phyloP scores from a whole-genome alignment of 495 filamentous ascomycete species.

The Neurospora hispaniola region DNA sequence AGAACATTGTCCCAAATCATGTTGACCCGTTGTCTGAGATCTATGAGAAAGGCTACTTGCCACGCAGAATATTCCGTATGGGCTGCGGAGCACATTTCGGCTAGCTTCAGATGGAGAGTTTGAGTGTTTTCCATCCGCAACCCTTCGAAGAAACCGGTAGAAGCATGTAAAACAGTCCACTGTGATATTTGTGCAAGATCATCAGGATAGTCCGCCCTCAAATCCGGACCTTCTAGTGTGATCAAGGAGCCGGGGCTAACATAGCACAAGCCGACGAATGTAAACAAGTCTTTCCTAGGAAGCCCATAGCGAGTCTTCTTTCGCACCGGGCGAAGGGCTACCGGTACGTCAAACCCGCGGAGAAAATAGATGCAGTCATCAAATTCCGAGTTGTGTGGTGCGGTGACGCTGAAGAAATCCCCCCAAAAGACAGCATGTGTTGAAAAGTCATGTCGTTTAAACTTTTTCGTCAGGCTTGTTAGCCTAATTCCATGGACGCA shows the following conservation, averaged over 20 bases:
- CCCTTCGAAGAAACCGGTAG: not conserved
- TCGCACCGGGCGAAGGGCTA: conserved; percentile 5
- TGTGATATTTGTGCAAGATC: not conserved
- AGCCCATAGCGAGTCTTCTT: not conserved
- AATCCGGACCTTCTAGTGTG: not conserved
- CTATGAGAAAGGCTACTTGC: not conserved
- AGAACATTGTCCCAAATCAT: not conserved
- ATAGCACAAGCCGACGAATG: conserved; percentile 7
- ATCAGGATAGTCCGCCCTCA: not conserved
- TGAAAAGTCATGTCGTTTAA: not conserved
- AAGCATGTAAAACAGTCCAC: not conserved
- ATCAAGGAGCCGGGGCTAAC: not conserved
- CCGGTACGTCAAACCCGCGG: conserved; percentile 5
- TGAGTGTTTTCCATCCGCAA: not conserved
- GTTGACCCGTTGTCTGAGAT: not conserved
- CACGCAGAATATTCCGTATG: not conserved
- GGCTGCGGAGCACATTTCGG: not conserved
- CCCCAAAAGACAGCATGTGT: not conserved
- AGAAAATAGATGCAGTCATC: conserved; percentile 6
- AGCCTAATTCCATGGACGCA: conserved; percentile 7
- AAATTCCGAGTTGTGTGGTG: not conserved
- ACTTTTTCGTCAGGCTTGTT: not conserved
- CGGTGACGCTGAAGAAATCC: conserved; percentile 3
- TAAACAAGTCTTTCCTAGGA: conserved; percentile 1
- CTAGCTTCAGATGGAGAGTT: not conserved